phyloP scores from a whole-genome alignment of 371 early-diverging fungal genomes.

The Rhizopus delemar region DNA sequence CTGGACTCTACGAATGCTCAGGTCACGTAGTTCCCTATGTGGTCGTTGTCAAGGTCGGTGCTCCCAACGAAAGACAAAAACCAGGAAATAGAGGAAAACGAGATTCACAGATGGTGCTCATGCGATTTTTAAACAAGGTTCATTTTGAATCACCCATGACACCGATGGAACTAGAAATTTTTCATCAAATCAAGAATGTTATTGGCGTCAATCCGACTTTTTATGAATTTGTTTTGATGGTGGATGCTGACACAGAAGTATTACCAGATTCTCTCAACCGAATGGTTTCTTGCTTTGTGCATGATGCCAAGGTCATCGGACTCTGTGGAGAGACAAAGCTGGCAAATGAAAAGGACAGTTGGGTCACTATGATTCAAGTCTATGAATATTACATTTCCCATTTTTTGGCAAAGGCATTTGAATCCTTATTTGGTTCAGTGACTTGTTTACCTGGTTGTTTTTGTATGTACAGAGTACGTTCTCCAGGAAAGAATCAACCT shows the following conservation, averaged over 20 bases:
- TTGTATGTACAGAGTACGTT: conserved; percentile 88
- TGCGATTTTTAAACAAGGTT: conserved; percentile 94
- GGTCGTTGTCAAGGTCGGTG: conserved; percentile 89
- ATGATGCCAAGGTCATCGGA: conserved; percentile 85
- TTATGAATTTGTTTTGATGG: conserved; percentile 89
- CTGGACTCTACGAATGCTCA: conserved; percentile 86
- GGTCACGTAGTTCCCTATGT: conserved; percentile 88
- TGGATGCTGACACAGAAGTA: conserved; percentile 92
- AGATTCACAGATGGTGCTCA: conserved; percentile 96
- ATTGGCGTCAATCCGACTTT: conserved; percentile 82
- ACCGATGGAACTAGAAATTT: conserved; percentile 88
- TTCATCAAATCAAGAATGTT: conserved; percentile 85
- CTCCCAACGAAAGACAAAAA: conserved; percentile 66
- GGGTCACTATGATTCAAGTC: conserved; percentile 98
- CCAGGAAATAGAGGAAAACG: conserved; percentile 98
- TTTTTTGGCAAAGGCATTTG: conserved; percentile 96
- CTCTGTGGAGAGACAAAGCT: conserved; percentile 91
- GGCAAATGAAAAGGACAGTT: conserved; percentile 84
- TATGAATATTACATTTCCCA: conserved; percentile 99
- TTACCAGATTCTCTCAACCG: conserved; percentile 79
- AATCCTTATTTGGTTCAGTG: conserved; percentile 96
- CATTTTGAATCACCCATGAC: conserved; percentile 84
- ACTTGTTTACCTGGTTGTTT: conserved; percentile 98
- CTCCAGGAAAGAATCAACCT: conserved; percentile 77
- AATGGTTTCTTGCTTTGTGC: conserved; percentile 80